These are phyloP conservation scores for Draba incana DNA, from an alignment of 345 rosid species.

Conservation along the genomic window DNA sequence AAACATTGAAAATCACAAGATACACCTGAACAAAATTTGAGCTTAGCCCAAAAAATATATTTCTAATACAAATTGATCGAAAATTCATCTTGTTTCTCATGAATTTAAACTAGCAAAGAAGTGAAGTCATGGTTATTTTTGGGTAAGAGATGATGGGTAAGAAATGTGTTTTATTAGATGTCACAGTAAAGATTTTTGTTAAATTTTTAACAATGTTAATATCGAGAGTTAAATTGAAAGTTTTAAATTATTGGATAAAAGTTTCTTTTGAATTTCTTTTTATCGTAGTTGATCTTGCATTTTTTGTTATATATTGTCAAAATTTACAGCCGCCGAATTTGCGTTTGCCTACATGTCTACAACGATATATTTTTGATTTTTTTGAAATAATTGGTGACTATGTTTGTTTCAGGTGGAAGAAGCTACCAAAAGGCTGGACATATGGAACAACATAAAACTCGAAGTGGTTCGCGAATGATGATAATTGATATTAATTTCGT, in stretches of 20 bases:
- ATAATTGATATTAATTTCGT: not conserved
- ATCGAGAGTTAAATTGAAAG: too few relatives aligned
- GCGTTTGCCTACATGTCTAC: not conserved
- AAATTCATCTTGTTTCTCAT: too few relatives aligned
- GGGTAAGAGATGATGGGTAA: not conserved
- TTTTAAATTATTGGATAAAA: too few relatives aligned
- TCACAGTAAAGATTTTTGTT: not conserved
- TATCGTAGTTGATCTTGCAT: too few relatives aligned
- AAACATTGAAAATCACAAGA: too few relatives aligned
- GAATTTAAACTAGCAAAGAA: too few relatives aligned
- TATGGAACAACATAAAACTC: slow-evolving; percentile 37
- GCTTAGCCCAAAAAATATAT: too few relatives aligned
- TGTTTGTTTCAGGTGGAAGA: slow-evolving; percentile 42
- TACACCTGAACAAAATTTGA: too few relatives aligned
- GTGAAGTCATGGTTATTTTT: too few relatives aligned
- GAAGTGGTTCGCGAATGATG: slow-evolving; percentile 25
- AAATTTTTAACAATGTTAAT: not conserved
- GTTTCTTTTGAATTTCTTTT: too few relatives aligned
- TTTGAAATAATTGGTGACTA: not conserved
- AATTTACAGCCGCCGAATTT: not conserved
- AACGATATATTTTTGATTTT: not conserved
- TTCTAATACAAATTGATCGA: too few relatives aligned
- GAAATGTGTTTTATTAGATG: not conserved
- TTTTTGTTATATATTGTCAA: too few relatives aligned
- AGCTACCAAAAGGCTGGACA: slow-evolving; percentile 42